Evolutionary conservation across 768 basidiomycete species (phyloP).

Genomic region (Paxillus ammoniavirescens): DNA sequence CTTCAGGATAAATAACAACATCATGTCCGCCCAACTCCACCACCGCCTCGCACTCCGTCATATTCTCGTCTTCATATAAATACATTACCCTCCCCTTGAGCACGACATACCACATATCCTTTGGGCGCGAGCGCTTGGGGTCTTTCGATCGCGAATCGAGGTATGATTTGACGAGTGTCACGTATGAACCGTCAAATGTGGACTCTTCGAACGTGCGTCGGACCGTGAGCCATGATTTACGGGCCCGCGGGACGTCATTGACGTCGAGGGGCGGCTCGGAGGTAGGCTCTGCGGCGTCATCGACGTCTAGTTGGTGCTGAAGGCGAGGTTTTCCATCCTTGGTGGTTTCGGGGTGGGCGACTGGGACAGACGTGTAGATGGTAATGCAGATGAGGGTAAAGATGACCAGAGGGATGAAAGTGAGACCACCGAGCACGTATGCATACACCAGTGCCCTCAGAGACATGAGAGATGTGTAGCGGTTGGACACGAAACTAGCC

Average conservation of each 20-base stretch:
- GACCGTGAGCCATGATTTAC: constrained; percentile 83
- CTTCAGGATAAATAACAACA: constrained; percentile 73
- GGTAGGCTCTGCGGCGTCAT: constrained; percentile 28
- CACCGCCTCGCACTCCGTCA: constrained; percentile 89
- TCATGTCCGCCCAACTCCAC: constrained; percentile 80
- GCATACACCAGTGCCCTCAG: constrained; percentile 74
- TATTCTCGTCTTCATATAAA: constrained; percentile 89
- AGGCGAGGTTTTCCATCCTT: constrained; percentile 37
- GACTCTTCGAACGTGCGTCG: constrained; percentile 76
- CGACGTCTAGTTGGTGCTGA: constrained; percentile 18
- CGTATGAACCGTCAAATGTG: constrained; percentile 63
- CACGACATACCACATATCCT: constrained; percentile 91
- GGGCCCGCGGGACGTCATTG: constrained; percentile 61
- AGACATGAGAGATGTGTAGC: constrained; percentile 45
- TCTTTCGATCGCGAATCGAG: constrained; percentile 82
- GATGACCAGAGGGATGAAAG: constrained; percentile 80
- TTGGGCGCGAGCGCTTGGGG: constrained; percentile 78
- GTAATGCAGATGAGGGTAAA: constrained; percentile 55
- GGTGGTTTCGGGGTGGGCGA: constrained; percentile 49
- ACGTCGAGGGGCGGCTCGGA: constrained; percentile 25
- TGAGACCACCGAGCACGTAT: constrained; percentile 87
- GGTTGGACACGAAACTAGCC: neutral
- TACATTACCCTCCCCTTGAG: constrained; percentile 91
- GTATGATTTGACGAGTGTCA: constrained; percentile 76
- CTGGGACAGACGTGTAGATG: constrained; percentile 85